These are phyloP conservation scores for Mrakia hoshinonis DNA, from an alignment of 768 basidiomycete species.

Conservation along the genomic window DNA sequence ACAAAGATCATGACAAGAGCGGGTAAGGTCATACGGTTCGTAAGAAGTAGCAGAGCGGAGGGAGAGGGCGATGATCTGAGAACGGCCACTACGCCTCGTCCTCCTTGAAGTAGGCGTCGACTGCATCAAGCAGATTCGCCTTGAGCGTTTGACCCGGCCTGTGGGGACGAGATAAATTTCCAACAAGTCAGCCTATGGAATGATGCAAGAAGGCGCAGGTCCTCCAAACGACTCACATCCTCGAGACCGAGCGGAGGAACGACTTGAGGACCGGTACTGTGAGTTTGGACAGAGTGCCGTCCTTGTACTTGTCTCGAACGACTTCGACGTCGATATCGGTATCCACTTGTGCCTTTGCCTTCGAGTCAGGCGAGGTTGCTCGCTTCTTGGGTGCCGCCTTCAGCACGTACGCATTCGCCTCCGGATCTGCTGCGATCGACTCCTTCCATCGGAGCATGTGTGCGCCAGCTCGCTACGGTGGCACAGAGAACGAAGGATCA, in stretches of 20 bases:
- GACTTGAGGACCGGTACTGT: constrained; percentile 17
- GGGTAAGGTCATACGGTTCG: too few relatives aligned
- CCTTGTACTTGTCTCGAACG: constrained; percentile 57
- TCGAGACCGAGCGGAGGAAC: constrained; percentile 5
- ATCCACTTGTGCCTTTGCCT: constrained; percentile 53
- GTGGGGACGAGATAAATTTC: not conserved
- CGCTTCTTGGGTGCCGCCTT: constrained; percentile 50
- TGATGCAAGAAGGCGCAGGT: not conserved
- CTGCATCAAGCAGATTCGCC: constrained; percentile 14
- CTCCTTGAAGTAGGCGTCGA: not conserved
- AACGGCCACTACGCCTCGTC: not conserved
- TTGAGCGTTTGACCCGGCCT: not conserved
- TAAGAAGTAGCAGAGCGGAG: too few relatives aligned
- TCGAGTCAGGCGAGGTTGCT: constrained; percentile 41
- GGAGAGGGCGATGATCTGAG: not conserved
- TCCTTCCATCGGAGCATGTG: constrained; percentile 65
- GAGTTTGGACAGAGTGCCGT: constrained; percentile 56
- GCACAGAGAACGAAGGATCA: not conserved
- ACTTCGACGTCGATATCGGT: constrained; percentile 61
- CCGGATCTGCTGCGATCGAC: constrained; percentile 54
- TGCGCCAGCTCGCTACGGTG: constrained; percentile 54
- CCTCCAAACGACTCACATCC: not conserved
- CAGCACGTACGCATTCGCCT: constrained; percentile 50
- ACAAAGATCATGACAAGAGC: too few relatives aligned
- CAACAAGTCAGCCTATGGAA: not conserved